Percentiles rank a stretch among this genome's conserved stretches.
These are phyloP conservation scores for Colletotrichum aenigma DNA, from an alignment of 2,329 filamentous ascomycete genomes.

Conservation along the genomic window DNA sequence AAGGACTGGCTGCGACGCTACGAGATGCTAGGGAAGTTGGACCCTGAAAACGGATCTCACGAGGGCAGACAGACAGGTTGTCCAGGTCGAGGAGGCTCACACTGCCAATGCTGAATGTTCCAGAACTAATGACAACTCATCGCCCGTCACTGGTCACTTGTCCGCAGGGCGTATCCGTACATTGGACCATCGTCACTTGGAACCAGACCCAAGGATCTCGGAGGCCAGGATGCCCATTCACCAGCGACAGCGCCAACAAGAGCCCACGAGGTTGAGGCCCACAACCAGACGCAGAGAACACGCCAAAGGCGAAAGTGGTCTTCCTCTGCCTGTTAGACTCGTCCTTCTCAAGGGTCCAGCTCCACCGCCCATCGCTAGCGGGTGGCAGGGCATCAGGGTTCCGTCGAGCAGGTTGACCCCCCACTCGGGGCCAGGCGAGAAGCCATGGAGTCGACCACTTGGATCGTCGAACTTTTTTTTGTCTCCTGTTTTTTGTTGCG, in stretches of 20 bases:
- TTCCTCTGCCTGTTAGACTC: not conserved
- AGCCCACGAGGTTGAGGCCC: constrained; percentile 3
- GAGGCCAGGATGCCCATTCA: not conserved
- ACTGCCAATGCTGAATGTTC: not conserved
- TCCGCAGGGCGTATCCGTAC: not conserved
- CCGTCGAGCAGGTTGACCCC: not conserved
- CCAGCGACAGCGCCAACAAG: not conserved
- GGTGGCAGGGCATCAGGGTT: constrained; percentile 3
- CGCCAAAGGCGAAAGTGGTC: not conserved
- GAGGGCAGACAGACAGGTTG: not conserved
- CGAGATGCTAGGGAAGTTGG: not conserved
- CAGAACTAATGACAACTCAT: constrained; percentile 9
- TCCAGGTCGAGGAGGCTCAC: not conserved
- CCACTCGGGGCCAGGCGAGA: not conserved
- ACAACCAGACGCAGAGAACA: not conserved
- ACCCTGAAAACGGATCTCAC: constrained; percentile 13
- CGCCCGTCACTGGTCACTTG: not conserved
- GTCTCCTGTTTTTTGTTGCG: not conserved
- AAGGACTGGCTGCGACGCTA: constrained; percentile 1
- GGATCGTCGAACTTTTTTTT: not conserved
- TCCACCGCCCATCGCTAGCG: constrained; percentile 5
- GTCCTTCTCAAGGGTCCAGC: constrained; percentile 15
- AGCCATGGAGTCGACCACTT: not conserved
- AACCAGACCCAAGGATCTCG: not conserved
- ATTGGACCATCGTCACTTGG: not conserved